Evolutionary conservation across 2,329 filamentous ascomycete genomes (phyloP).

Genomic region (Aspergillus phoenicis): DNA sequence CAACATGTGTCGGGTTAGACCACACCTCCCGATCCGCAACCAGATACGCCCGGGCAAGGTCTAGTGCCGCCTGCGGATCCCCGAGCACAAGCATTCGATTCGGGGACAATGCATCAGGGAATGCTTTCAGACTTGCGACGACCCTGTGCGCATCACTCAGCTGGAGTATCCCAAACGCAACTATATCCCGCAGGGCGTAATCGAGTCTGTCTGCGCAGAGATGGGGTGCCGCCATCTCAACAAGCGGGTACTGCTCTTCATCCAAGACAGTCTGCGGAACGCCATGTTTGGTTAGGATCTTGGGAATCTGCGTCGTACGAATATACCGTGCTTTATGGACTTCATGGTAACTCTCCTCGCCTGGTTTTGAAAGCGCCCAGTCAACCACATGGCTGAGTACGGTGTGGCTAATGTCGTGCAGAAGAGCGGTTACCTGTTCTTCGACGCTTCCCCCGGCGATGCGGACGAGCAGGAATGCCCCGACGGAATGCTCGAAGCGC

Average conservation of each 20-base stretch:
- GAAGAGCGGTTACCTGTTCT: conserved; percentile 44
- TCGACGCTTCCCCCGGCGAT: conserved; percentile 37
- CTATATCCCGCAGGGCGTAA: conserved; percentile 42
- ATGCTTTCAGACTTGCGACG: conserved; percentile 31
- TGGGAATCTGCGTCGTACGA: conserved; percentile 35
- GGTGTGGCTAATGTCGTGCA: conserved; percentile 47
- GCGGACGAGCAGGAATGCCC: conserved; percentile 44
- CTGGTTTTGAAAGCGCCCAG: conserved; percentile 39
- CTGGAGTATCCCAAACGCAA: conserved; percentile 36
- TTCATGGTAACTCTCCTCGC: conserved; percentile 45
- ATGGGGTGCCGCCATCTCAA: conserved; percentile 42
- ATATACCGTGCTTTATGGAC: conserved; percentile 44
- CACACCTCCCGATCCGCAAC: conserved; percentile 40
- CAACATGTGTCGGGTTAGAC: conserved; percentile 41
- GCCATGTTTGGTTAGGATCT: conserved; percentile 37
- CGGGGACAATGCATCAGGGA: conserved; percentile 29
- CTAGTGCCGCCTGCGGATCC: conserved; percentile 33
- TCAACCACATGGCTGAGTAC: conserved; percentile 47
- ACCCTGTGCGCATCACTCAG: conserved; percentile 33
- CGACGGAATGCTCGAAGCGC: conserved; percentile 46
- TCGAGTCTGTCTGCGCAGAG: conserved; percentile 47
- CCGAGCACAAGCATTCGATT: conserved; percentile 37
- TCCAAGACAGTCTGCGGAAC: conserved; percentile 35
- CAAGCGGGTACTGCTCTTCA: conserved; percentile 43
- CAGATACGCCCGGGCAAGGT: conserved; percentile 38